phyloP scores from a whole-genome alignment of 352 stramenopile genomes.

The Elongisporangium undulatum region DNA sequence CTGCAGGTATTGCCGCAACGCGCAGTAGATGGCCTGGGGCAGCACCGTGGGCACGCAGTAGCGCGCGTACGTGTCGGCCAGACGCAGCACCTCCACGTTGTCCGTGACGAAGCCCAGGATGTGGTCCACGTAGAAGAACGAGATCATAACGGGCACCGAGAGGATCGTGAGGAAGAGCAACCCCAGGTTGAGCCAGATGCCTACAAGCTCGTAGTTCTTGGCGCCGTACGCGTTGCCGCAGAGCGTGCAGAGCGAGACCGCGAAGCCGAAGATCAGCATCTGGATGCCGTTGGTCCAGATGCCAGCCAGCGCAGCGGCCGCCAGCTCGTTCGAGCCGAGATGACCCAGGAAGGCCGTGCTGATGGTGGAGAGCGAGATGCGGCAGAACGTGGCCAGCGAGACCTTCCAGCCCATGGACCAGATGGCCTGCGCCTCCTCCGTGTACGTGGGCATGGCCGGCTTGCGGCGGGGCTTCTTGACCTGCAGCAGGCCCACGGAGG shows the following conservation, averaged over 20 bases:
- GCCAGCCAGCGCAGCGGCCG: constrained; percentile 59
- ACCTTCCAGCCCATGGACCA: constrained; percentile 85
- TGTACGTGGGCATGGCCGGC: constrained; percentile 22
- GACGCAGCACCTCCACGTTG: constrained; percentile 47
- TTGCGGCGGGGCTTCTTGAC: not conserved
- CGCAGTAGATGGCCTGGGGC: constrained; percentile 66
- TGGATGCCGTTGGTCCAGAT: constrained; percentile 82
- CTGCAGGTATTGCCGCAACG: constrained; percentile 74
- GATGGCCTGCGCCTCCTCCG: constrained; percentile 57
- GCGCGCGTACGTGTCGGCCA: constrained; percentile 60
- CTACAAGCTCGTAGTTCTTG: constrained; percentile 72
- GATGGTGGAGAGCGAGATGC: constrained; percentile 77
- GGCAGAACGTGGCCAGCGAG: constrained; percentile 77
- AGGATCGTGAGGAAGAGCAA: constrained; percentile 65
- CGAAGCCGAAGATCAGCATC: constrained; percentile 77
- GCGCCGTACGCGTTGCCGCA: constrained; percentile 78
- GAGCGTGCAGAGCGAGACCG: constrained; percentile 74
- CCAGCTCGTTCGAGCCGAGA: constrained; percentile 69
- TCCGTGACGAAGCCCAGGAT: constrained; percentile 68
- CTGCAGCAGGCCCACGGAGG: not conserved
- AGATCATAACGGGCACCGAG: constrained; percentile 70
- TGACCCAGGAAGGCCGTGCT: constrained; percentile 75
- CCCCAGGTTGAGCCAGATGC: constrained; percentile 76
- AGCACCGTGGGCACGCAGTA: constrained; percentile 60
- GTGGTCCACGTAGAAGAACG: constrained; percentile 76